phyloP scores from a whole-genome alignment of 345 rosid genomes.

The Psidium friedrichsthalianum region DNA sequence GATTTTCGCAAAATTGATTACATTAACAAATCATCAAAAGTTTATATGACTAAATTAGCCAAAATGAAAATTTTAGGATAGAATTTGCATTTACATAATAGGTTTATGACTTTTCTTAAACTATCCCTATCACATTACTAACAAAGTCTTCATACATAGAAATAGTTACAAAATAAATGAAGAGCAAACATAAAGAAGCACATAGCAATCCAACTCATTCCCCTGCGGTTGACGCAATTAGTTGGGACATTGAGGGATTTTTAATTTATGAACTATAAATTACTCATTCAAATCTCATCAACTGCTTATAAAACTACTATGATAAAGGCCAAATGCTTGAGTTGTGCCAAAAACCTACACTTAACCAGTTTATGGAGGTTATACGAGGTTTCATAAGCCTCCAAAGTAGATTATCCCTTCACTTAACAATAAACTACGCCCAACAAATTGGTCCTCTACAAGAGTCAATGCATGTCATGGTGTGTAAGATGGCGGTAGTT shows the following conservation, averaged over 20 bases:
- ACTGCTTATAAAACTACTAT: background rate
- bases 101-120: no score
- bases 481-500: no score
- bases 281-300: background rate
- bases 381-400: background rate
- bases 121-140: background rate
- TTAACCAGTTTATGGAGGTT: background rate
- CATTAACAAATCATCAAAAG: no score
- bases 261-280: background rate
- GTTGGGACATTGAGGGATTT: background rate
- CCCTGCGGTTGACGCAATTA: background rate
- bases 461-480: no score
- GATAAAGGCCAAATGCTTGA: background rate
- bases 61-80: no score
- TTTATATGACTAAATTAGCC: no score
- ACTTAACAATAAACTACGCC: background rate
- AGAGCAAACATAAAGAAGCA: background rate
- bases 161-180: background rate
- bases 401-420: background rate
- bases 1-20: no score
- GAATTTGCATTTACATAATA: no score
- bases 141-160: background rate
- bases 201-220: background rate
- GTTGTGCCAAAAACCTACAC: background rate
- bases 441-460: background rate